These are phyloP conservation scores for Mitragyna speciosa DNA, from an alignment of 257 asterid species.

Conservation along the genomic window DNA sequence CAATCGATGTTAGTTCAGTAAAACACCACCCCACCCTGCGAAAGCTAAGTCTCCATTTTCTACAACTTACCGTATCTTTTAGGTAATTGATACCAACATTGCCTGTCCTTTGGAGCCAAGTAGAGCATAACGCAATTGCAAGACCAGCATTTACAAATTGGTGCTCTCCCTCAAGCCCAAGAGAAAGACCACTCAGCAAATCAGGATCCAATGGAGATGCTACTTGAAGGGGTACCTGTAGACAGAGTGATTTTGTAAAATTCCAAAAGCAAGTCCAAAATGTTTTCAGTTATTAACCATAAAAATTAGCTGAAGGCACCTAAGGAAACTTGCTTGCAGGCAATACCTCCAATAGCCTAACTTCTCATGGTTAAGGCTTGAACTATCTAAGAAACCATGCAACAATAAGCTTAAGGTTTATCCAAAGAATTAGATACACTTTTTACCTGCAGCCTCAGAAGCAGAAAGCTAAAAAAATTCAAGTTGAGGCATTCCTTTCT, in stretches of 20 bases:
- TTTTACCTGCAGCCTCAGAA: not conserved
- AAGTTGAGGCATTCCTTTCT: not conserved
- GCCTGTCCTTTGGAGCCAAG: slow-evolving; percentile 92
- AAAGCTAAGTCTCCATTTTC: slow-evolving; percentile 4
- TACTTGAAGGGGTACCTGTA: slow-evolving; percentile 81
- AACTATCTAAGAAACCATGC: not conserved
- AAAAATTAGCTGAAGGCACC: not conserved
- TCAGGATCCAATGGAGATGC: slow-evolving; percentile 71
- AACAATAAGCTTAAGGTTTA: not conserved
- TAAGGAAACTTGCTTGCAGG: not conserved
- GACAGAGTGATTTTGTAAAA: slow-evolving; percentile 25
- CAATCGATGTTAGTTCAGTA: not conserved
- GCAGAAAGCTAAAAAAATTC: not conserved
- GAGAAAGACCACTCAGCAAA: slow-evolving; percentile 62
- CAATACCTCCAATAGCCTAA: not conserved
- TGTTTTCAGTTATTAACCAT: slow-evolving; percentile 1
- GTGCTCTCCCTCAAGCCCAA: slow-evolving; percentile 97
- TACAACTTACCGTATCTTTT: slow-evolving; percentile 67
- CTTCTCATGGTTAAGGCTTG: not conserved
- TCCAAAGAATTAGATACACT: not conserved
- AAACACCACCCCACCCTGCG: slow-evolving; percentile 18
- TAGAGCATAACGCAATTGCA: slow-evolving; percentile 86
- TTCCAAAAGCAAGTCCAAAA: not conserved
- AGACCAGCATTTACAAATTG: slow-evolving; percentile 94
- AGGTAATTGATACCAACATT: slow-evolving; percentile 70